These are phyloP conservation scores for Pseudocercospora fijiensis DNA, from an alignment of 2,329 filamentous ascomycete genomes.

Conservation along the genomic window DNA sequence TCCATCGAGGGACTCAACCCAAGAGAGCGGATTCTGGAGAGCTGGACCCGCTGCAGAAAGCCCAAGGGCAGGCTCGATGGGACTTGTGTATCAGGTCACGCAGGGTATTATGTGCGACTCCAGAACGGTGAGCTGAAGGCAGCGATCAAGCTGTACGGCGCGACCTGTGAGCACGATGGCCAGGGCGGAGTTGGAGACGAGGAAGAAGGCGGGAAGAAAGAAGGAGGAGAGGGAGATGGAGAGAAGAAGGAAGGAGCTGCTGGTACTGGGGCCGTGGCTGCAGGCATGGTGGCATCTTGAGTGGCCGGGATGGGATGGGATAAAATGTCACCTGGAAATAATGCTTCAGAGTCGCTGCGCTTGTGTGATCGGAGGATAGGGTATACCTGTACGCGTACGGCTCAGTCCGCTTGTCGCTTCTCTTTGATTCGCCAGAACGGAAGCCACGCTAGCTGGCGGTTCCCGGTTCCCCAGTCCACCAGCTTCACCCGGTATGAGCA, in stretches of 20 bases:
- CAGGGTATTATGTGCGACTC: background rate
- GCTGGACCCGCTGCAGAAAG: background rate
- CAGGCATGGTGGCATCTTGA: background rate
- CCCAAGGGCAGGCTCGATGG: background rate
- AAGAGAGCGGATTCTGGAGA: background rate
- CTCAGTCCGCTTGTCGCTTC: no score
- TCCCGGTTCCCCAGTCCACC: background rate
- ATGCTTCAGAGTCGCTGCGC: no score
- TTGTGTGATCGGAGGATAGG: no score
- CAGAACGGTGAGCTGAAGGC: background rate
- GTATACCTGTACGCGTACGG: no score
- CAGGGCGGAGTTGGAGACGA: background rate
- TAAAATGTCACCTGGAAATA: background rate
- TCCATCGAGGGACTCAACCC: background rate
- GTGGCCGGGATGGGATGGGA: background rate
- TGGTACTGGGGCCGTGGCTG: background rate
- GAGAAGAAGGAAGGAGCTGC: background rate
- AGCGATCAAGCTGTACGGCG: background rate
- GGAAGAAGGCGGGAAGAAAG: background rate
- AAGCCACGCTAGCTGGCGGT: background rate
- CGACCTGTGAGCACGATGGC: background rate
- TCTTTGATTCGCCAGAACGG: background rate
- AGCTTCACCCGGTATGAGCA: slow-evolving; percentile 1
- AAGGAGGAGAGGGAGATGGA: background rate
- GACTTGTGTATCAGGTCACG: background rate